These are phyloP conservation scores for Funneliformis caledonium DNA, from an alignment of 371 early-diverging fungal species.

Conservation along the genomic window DNA sequence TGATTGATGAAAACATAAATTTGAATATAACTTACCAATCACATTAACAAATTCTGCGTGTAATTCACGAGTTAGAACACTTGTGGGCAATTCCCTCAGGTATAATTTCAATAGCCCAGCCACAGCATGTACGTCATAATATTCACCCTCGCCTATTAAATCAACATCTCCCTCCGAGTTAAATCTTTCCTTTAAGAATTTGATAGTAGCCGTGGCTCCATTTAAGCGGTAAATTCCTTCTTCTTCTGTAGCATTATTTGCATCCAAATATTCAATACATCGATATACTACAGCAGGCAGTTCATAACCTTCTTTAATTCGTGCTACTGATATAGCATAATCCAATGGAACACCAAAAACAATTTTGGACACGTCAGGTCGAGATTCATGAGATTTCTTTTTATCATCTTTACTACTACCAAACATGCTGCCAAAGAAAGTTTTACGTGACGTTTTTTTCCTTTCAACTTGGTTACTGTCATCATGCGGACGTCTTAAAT, in stretches of 20 bases:
- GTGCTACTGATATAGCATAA: conserved; percentile 63
- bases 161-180: conserved; percentile 62
- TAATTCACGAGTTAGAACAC: conserved; percentile 80
- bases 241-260: conserved; percentile 75
- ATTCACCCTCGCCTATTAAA: conserved; percentile 54
- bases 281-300: conserved; percentile 92
- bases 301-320: conserved; percentile 72
- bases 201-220: conserved; percentile 76
- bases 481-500: background rate
- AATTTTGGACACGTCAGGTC: conserved; percentile 47
- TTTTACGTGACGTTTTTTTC: conserved; percentile 28
- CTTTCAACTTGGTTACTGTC: background rate
- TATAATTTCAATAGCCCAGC: conserved; percentile 92
- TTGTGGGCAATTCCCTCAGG: conserved; percentile 86
- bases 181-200: conserved; percentile 77
- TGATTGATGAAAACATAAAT: background rate
- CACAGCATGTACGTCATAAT: conserved; percentile 89
- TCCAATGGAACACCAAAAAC: conserved; percentile 79
- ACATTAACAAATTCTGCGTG: conserved; percentile 79
- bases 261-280: conserved; percentile 94
- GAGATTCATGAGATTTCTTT: conserved; percentile 1
- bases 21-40: conserved; percentile 55
- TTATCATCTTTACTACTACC: conserved; percentile 34
- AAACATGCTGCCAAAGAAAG: conserved; percentile 38
- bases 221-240: conserved; percentile 95